Evolutionary conservation across 2,329 filamentous ascomycete species (phyloP).

Genomic region (Knufia fluminis): DNA sequence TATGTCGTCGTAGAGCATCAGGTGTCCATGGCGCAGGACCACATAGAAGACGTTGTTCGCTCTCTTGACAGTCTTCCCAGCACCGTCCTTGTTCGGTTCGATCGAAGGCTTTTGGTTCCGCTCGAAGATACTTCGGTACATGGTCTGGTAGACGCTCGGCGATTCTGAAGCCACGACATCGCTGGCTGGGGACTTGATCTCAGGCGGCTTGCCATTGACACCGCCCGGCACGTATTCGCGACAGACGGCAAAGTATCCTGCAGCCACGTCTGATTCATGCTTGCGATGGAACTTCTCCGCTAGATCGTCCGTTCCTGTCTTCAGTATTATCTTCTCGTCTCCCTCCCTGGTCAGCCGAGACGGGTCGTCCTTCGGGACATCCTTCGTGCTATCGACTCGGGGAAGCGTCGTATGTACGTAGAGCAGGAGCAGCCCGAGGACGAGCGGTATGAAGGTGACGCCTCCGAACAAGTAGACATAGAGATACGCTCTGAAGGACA

Average conservation of each 20-base stretch:
- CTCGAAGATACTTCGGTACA: constrained; percentile 95
- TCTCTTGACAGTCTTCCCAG: constrained; percentile 37
- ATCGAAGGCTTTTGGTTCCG: constrained; percentile 54
- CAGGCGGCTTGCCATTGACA: constrained; percentile 85
- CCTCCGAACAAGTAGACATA: constrained; percentile 76
- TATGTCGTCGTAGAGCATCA: constrained; percentile 95
- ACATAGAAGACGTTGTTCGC: constrained; percentile 90
- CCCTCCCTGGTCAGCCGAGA: constrained; percentile 37
- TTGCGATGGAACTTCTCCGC: constrained; percentile 53
- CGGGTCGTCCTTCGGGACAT: constrained; percentile 31
- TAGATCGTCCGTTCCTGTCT: constrained; percentile 49
- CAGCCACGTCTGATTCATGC: constrained; percentile 67
- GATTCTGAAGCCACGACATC: constrained; percentile 70
- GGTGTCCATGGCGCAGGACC: constrained; percentile 79
- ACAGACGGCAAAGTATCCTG: constrained; percentile 91
- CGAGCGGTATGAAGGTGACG: constrained; percentile 72
- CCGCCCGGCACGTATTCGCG: constrained; percentile 86
- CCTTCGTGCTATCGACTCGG: constrained; percentile 7
- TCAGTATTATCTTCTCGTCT: constrained; percentile 54
- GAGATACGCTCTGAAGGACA: constrained; percentile 43
- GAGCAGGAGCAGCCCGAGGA: constrained; percentile 51
- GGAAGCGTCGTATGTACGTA: constrained; percentile 64
- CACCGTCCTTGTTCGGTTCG: constrained; percentile 42
- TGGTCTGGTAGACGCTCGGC: constrained; percentile 92
- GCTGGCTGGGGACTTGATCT: constrained; percentile 71